Conservation (phyloP, 805 yeast species). For the Wickerhamiella australiensis region DNA sequence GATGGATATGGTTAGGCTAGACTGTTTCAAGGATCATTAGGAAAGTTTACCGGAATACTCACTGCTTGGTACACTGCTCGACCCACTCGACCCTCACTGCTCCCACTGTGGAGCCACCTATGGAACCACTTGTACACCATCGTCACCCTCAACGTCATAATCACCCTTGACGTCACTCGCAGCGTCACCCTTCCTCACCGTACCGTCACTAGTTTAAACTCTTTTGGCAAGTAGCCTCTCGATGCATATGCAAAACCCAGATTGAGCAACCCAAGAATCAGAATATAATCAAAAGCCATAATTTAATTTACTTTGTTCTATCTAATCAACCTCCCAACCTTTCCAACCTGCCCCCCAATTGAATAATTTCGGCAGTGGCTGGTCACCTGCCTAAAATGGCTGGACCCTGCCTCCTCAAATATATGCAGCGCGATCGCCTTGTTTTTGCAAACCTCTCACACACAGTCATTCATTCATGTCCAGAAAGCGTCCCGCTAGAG, state of each 20-base stretch:
- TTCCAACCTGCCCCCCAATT: conserved; percentile 2
- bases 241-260: background rate
- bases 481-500: background rate
- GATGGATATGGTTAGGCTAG: no score
- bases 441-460: background rate
- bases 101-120: no score
- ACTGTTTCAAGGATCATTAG: no score
- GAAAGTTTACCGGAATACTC: no score
- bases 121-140: background rate
- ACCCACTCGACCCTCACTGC: no score
- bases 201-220: background rate
- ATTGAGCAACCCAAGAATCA: background rate
- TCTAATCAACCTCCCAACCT: background rate
- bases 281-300: background rate
- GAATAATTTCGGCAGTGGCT: conserved; percentile 2
- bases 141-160: background rate
- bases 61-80: no score
- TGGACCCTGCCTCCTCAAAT: conserved; percentile 5
- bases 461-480: background rate
- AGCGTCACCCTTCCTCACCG: background rate
- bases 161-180: background rate
- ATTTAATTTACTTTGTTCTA: background rate
- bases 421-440: conserved; percentile 3
- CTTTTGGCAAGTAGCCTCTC: background rate
- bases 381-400: conserved; percentile 3